phyloP scores from a whole-genome alignment of 192 early-diverging fungal genomes.

The Gonapodya prolifera region DNA sequence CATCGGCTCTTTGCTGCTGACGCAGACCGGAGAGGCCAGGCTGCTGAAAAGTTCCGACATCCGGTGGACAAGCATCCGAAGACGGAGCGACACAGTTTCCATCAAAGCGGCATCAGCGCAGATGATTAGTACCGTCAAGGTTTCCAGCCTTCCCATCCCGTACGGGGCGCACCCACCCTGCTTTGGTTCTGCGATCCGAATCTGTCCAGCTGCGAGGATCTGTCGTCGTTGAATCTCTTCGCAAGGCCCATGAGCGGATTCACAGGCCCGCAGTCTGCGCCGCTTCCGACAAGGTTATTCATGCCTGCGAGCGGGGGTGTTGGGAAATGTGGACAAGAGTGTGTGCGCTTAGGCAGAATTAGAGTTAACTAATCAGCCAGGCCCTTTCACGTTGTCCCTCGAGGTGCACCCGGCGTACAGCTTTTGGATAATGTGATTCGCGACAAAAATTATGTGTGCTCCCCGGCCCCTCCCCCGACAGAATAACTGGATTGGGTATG shows the following conservation, averaged over 20 bases:
- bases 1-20: constrained; percentile 9
- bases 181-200: background rate
- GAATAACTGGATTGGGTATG: too few species aligned
- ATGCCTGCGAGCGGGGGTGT: background rate
- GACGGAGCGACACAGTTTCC: constrained; percentile 24
- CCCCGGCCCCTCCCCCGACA: too few species aligned
- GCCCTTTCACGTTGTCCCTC: too few species aligned
- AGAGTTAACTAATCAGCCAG: too few species aligned
- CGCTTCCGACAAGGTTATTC: constrained; percentile 5
- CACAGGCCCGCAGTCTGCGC: constrained; percentile 13
- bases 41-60: background rate
- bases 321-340: background rate
- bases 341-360: too few species aligned
- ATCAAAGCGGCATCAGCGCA: constrained; percentile 21
- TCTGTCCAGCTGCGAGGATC: constrained; percentile 65
- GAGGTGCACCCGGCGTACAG: too few species aligned
- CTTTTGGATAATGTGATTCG: too few species aligned
- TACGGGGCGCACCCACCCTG: background rate
- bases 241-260: constrained; percentile 64
- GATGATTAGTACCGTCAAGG: constrained; percentile 8
- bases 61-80: background rate
- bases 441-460: too few species aligned
- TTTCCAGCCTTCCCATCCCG: constrained; percentile 2
- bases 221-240: constrained; percentile 68
- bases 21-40: background rate